These are phyloP conservation scores for Mrakia gelida DNA, from an alignment of 768 basidiomycete genomes.

Conservation along the genomic window DNA sequence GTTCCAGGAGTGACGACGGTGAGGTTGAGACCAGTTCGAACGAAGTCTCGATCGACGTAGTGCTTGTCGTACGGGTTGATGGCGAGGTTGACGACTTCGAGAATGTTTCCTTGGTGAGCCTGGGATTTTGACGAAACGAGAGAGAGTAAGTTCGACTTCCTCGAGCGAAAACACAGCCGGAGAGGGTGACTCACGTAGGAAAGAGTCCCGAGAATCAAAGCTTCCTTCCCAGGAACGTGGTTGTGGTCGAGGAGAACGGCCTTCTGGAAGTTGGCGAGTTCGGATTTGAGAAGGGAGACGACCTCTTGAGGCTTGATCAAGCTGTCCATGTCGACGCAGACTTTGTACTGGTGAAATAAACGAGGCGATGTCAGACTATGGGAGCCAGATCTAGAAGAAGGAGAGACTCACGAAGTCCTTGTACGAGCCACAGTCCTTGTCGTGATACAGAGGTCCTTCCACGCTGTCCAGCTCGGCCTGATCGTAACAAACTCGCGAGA, in stretches of 20 bases:
- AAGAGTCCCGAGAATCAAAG: conserved; percentile 42
- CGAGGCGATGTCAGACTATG: background rate
- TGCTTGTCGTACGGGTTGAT: conserved; percentile 90
- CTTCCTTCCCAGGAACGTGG: conserved; percentile 56
- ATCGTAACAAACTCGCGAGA: conserved; percentile 69
- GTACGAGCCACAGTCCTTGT: conserved; percentile 75
- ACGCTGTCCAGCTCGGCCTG: conserved; percentile 35
- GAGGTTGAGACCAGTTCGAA: conserved; percentile 76
- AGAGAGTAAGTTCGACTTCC: background rate
- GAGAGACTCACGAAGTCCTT: conserved; percentile 55
- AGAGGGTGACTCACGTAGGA: conserved; percentile 41
- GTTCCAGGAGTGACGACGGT: conserved; percentile 89
- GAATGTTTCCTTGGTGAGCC: conserved; percentile 91
- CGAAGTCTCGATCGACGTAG: conserved; percentile 87
- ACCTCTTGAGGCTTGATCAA: conserved; percentile 82
- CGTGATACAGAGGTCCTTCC: conserved; percentile 52
- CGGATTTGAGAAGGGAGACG: conserved; percentile 70
- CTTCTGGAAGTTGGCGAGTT: conserved; percentile 79
- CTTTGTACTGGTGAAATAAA: conserved; percentile 60
- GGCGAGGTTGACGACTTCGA: conserved; percentile 89
- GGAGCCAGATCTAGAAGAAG: background rate
- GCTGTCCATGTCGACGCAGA: conserved; percentile 87
- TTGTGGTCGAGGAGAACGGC: conserved; percentile 88
- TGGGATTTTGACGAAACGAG: conserved; percentile 48
- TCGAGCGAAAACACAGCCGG: background rate